A percentile compares a stretch with the other conserved stretches of the same genome.
phyloP scores from a whole-genome alignment of 805 yeast genomes.

The Starmerella tilneyi region DNA sequence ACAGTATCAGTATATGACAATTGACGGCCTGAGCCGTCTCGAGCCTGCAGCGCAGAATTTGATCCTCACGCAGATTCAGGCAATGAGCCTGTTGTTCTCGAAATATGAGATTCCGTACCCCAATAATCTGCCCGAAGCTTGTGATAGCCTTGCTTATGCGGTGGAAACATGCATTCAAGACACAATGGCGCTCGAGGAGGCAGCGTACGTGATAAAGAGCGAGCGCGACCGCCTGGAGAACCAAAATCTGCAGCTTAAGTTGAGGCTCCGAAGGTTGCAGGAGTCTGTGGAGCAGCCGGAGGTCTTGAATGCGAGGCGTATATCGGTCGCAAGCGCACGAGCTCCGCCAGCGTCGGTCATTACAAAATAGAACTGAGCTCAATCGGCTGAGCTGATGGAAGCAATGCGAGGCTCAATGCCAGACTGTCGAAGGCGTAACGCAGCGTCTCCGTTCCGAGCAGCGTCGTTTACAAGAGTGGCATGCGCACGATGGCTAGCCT shows the following conservation, averaged over 20 bases:
- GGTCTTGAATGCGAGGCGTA: no score
- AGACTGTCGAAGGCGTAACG: neutral
- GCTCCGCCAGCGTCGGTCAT: no score
- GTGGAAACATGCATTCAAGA: neutral
- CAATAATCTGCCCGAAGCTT: neutral
- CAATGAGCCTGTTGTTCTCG: neutral
- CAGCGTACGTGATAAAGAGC: neutral
- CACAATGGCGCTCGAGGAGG: neutral
- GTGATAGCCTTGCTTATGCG: neutral
- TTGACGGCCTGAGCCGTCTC: neutral
- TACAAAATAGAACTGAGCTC: no score
- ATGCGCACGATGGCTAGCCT: constrained; percentile 8
- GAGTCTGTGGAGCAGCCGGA: neutral
- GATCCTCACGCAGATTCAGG: neutral
- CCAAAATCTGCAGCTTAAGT: neutral
- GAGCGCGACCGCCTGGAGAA: neutral
- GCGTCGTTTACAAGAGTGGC: constrained; percentile 5
- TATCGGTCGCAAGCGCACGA: no score
- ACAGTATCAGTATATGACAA: neutral
- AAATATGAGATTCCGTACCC: neutral
- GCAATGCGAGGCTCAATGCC: constrained; percentile 6
- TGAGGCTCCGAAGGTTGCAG: neutral
- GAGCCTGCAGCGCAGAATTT: neutral
- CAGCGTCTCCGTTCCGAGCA: constrained; percentile 4
- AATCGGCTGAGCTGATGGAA: neutral